These are phyloP conservation scores for Hamamelis virginiana DNA, from an alignment of 164 flowering plant genomes.

Conservation along the genomic window DNA sequence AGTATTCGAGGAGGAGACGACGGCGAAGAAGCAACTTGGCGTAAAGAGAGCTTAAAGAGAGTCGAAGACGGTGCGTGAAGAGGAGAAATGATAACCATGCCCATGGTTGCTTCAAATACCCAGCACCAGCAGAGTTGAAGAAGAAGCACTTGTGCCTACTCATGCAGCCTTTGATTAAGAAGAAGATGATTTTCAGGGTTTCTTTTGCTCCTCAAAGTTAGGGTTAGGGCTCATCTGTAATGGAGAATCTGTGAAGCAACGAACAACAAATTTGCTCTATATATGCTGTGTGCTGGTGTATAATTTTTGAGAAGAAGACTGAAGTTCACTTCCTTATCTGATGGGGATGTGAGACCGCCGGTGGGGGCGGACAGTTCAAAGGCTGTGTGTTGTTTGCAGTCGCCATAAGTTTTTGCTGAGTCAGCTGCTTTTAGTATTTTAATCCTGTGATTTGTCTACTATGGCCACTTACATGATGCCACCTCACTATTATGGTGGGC, in stretches of 20 bases:
- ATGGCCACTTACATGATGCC: no score
- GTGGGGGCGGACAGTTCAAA: no score
- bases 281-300: no score
- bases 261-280: not conserved
- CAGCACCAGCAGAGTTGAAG: slow-evolving; percentile 14
- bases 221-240: not conserved
- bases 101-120: slow-evolving; percentile 19
- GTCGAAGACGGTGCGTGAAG: slow-evolving; percentile 9
- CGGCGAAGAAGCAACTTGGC: slow-evolving; percentile 19
- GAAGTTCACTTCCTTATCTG: no score
- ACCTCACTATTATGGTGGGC: no score
- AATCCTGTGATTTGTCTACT: no score
- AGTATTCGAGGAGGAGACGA: slow-evolving; percentile 22
- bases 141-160: slow-evolving; percentile 8
- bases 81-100: slow-evolving; percentile 5
- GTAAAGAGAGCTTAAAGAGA: slow-evolving; percentile 3
- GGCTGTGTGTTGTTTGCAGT: no score
- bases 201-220: not conserved
- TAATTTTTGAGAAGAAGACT: no score
- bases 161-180: slow-evolving; percentile 23
- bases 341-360: no score
- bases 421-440: no score
- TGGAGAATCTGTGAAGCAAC: not conserved
- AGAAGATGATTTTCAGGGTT: not conserved
- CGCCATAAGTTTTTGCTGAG: no score